phyloP scores from a whole-genome alignment of 1,139 yeast genomes.

The Ogataea hybrid region DNA sequence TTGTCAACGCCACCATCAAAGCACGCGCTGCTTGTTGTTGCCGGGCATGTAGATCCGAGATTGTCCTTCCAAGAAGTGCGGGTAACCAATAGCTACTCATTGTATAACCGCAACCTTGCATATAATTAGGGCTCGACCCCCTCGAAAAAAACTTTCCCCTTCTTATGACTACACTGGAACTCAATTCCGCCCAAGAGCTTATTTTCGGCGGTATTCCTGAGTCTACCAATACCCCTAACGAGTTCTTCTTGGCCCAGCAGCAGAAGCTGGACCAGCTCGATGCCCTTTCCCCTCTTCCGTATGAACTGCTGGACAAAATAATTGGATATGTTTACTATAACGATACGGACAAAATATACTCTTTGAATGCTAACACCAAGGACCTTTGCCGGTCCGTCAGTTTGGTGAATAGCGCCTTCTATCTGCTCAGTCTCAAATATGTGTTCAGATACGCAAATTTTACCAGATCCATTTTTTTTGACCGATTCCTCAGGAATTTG shows the following conservation, averaged over 20 bases:
- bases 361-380: slow-evolving; percentile 28
- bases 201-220: slow-evolving; percentile 6
- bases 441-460: slow-evolving; percentile 69
- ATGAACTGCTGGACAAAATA: slow-evolving; percentile 31
- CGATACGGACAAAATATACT: slow-evolving; percentile 25
- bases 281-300: slow-evolving; percentile 21
- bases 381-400: slow-evolving; percentile 25
- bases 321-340: slow-evolving; percentile 30
- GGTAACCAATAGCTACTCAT: neutral
- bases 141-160: slow-evolving; percentile 5
- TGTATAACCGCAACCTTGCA: neutral
- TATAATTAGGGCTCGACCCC: slow-evolving; percentile 1
- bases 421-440: slow-evolving; percentile 30
- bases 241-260: slow-evolving; percentile 17
- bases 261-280: slow-evolving; percentile 14
- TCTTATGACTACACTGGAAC: slow-evolving; percentile 12
- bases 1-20: too few species aligned
- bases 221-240: slow-evolving; percentile 14
- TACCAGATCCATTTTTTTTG: slow-evolving; percentile 80
- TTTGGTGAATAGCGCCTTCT: slow-evolving; percentile 29
- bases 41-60: neutral
- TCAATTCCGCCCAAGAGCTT: slow-evolving; percentile 7
- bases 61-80: neutral
- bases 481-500: slow-evolving; percentile 62
- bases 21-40: neutral